A percentile compares a stretch with the other conserved stretches of the same genome.
Conservation (phyloP, 140 eudicot genomes). For the Anethum foeniculum region DNA sequence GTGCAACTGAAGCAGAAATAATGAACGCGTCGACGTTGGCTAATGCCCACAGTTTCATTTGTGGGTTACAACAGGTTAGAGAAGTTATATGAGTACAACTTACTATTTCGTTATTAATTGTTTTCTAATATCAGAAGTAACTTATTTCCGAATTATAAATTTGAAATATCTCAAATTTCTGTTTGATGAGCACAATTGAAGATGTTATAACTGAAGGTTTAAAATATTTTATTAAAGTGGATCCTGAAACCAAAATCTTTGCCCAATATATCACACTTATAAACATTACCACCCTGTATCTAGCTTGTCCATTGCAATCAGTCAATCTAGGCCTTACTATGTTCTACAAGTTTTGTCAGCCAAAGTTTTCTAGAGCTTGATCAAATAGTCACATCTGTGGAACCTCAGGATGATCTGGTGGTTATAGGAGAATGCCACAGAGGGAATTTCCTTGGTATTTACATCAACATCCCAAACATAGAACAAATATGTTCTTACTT, state of each 20-base stretch:
- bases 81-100: neutral
- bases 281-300: neutral
- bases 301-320: neutral
- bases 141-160: neutral
- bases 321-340: neutral
- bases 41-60: slow-evolving; percentile 17
- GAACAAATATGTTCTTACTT: neutral
- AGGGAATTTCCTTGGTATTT: neutral
- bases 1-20: slow-evolving; percentile 13
- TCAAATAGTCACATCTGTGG: neutral
- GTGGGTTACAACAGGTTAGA: slow-evolving; percentile 18
- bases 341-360: neutral
- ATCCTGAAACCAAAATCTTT: neutral
- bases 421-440: neutral
- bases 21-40: slow-evolving; percentile 7
- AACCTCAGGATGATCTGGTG: neutral
- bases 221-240: neutral
- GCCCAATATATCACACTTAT: neutral
- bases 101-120: neutral
- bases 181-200: neutral
- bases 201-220: neutral
- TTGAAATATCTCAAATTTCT: neutral
- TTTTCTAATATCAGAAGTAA: neutral
- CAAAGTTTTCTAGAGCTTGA: neutral
- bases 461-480: neutral